Evolutionary conservation across 1,284 basidiomycete genomes (phyloP), one percentile per base, ranked within the genome.

Genomic region (Marasmius fiardii): DNA sequence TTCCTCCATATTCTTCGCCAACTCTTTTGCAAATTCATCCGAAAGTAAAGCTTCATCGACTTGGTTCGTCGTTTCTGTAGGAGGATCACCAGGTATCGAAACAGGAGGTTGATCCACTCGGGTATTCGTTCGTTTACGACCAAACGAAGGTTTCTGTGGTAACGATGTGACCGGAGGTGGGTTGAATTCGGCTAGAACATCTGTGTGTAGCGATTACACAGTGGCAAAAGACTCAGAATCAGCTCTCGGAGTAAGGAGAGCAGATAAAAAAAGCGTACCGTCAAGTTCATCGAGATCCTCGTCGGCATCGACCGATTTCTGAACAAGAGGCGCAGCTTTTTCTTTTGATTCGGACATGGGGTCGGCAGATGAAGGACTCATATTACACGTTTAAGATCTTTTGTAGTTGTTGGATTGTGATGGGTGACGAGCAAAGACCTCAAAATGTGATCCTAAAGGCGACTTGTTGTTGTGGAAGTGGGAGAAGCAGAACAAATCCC

Each of bases 1-100:
- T n/a, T 75, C 76, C 67, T 93, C 91, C 93, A 98, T 96, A 31
- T 85, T 89, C 65, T 82, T 78, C 5, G 87, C 84, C 28, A 31
- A 31, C 28, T 31, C 28, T 31, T 80, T 77, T 43, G 88, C 83
- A 65, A 94, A 92, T 52, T 72, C 86, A 67, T 54, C 77, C 61
- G 72, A 68, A 4, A 78, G 61, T n/a, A 67, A 69, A 39, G 71
- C 68, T 54, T 75, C 75, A 39, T 73, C 63, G 4, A 70, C 61
- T 8, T 51, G 56, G 41, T 10, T n/a, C 4, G 18, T 47, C n/a
- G 35, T 47, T n/a, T n/a, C n/a, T 8, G 52, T 58, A 7, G 56
- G 61, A 0, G 68, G 69, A 3, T 66, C 61, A 3, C 71, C 68
- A 2, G 74, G 71, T 23, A 72, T 63, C 8, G 71, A 72, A 21